Base-by-base conservation (phyloP, 192 early-diverging fungal genomes). In the Cetraspora pellucida region DNA sequence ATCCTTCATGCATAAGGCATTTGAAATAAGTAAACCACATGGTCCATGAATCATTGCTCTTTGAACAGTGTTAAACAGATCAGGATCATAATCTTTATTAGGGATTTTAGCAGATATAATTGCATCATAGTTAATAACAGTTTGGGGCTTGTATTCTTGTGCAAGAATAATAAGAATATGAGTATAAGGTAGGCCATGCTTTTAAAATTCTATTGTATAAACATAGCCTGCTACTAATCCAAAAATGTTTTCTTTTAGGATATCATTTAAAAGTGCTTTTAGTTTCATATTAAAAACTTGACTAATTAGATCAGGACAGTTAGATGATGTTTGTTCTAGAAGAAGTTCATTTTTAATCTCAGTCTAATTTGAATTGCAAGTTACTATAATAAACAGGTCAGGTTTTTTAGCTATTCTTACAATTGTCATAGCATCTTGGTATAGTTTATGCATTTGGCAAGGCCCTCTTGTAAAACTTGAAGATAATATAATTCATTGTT, bases 371-470 rank as follows among this genome's bases (percentile, higher is more conserved):
- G 71, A 37, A 77, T 67, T 61, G 79, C 77, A 67, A 52, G 77
- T 85, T 30, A 85, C 80, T 11, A 78, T 85, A 46, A 82, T 72
- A 49, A 85, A 85, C 10, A 82, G 52, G 60, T 85, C 81, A 3
- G 80, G 81, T 63, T 81, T 84, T 2, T 77, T 74, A 55, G 55
- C 59, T 16, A 43, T 21, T 11, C 76, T 5, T 6, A 78, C 66
- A 59, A 82, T 82, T 2, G 63, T 27, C 58, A 80, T 72, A 0
- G 78, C 73, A 70, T 80, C 78, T 25, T 77, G 77, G 14, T 78
- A 80, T 0, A 74, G 61, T 10, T 77, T 23, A 43, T 47, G 1
- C 37, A 37, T 37, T 37, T 37, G 37, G 37, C 1, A 7, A 37
- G 37, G 37, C 0, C 37, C 1, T 6, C 37, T 7, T 1, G 37